Evolutionary conservation across 2,329 filamentous ascomycete genomes (phyloP).

Genomic region (Seiridium unicorne): DNA sequence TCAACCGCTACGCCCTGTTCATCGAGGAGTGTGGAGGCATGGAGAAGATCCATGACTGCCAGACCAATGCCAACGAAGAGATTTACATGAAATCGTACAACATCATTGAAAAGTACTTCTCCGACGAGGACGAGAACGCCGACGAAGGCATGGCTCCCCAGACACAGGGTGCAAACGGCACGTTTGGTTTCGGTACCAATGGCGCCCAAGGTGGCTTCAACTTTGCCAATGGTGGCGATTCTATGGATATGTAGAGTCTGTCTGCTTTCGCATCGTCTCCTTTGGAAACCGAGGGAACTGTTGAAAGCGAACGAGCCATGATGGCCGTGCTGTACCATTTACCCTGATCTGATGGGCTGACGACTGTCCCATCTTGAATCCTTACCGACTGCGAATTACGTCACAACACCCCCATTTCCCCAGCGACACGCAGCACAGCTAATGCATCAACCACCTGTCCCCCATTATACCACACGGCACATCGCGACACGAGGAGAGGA

Average conservation of each 20-base stretch:
- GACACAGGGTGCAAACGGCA: constrained; percentile 64
- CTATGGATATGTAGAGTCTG: constrained; percentile 62
- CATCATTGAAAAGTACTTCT: constrained; percentile 99
- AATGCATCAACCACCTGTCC: constrained; percentile 16
- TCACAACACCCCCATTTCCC: background rate
- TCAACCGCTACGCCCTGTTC: constrained; percentile 97
- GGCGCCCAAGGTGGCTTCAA: constrained; percentile 76
- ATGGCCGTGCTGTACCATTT: background rate
- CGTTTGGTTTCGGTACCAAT: constrained; percentile 76
- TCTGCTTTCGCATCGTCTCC: background rate
- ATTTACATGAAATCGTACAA: constrained; percentile 99
- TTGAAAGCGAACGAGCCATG: no score
- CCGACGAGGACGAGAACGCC: constrained; percentile 93
- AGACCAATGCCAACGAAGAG: constrained; percentile 99
- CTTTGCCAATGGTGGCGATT: constrained; percentile 74
- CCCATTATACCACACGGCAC: constrained; percentile 29
- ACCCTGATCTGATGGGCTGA: background rate
- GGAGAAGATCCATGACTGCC: constrained; percentile 99
- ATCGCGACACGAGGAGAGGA: constrained; percentile 30
- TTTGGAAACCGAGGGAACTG: background rate
- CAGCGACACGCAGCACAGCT: constrained; percentile 8
- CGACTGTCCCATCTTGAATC: background rate
- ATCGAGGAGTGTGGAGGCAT: constrained; percentile 98
- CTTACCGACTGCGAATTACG: background rate
- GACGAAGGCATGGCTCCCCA: constrained; percentile 76